Conservation (phyloP, 768 basidiomycete genomes). For the Tylopilus vinaceipallidus region DNA sequence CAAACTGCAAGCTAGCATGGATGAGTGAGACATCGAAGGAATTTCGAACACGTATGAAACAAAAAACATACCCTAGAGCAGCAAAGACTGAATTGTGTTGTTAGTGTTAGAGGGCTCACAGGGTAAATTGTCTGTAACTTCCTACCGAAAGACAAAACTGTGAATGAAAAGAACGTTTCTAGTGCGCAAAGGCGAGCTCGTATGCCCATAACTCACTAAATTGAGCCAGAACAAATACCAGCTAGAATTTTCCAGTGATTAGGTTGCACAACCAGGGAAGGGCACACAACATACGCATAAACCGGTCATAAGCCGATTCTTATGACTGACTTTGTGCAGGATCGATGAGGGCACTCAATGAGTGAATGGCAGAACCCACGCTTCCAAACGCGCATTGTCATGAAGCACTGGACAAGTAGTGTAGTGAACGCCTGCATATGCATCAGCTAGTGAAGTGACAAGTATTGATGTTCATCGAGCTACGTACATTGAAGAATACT, state of each 20-base stretch:
- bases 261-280: not conserved
- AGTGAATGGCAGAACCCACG: slow-evolving; percentile 35
- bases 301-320: slow-evolving; percentile 36
- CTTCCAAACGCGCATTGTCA: slow-evolving; percentile 48
- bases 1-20: slow-evolving; percentile 35
- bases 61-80: slow-evolving; percentile 34
- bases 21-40: slow-evolving; percentile 2
- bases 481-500: slow-evolving; percentile 46
- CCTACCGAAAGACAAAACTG: slow-evolving; percentile 36
- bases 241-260: slow-evolving; percentile 7
- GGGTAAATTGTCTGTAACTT: not conserved
- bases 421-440: slow-evolving; percentile 38
- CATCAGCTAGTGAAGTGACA: not conserved
- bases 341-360: not conserved
- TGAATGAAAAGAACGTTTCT: not conserved
- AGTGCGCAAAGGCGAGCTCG: not conserved
- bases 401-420: slow-evolving; percentile 54
- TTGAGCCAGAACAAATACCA: slow-evolving; percentile 37
- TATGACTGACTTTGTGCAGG: slow-evolving; percentile 45
- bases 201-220: slow-evolving; percentile 28
- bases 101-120: not conserved
- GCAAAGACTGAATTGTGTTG: slow-evolving; percentile 41
- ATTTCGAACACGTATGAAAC: not conserved
- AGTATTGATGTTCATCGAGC: not conserved
- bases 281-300: slow-evolving; percentile 25